Conservation (phyloP, 208 protist genomes). For the Leptomonas pyrrhocoris region DNA sequence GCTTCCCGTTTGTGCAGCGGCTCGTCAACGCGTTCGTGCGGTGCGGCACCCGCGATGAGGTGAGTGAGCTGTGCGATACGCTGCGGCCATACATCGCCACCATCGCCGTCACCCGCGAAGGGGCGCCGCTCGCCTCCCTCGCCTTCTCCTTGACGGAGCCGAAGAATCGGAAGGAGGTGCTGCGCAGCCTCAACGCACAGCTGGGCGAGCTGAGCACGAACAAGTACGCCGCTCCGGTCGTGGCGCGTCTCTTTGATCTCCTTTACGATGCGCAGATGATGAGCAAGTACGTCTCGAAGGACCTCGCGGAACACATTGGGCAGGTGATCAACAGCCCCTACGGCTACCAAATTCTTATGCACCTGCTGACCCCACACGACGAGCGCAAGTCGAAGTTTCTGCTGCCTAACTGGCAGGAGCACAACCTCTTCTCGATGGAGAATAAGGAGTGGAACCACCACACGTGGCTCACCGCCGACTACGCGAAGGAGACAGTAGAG, state of each 20-base stretch:
- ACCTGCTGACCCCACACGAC: conserved; percentile 78
- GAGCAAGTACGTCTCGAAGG: conserved; percentile 79
- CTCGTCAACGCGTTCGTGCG: conserved; percentile 72
- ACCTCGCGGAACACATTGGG: conserved; percentile 63
- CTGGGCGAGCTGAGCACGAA: conserved; percentile 69
- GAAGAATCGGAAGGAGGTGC: conserved; percentile 82
- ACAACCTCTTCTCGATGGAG: conserved; percentile 84
- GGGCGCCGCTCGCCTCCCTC: conserved; percentile 77
- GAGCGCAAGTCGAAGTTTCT: conserved; percentile 74
- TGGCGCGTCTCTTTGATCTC: conserved; percentile 87
- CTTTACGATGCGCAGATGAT: conserved; percentile 88
- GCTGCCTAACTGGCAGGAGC: conserved; percentile 80
- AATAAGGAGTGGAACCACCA: conserved; percentile 87
- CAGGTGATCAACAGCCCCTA: conserved; percentile 86
- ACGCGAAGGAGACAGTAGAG: conserved; percentile 75
- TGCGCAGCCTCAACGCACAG: conserved; percentile 67
- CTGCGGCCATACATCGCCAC: conserved; percentile 73
- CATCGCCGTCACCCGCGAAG: conserved; percentile 73
- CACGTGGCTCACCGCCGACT: conserved; percentile 84
- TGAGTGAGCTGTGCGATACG: conserved; percentile 87
- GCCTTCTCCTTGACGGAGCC: conserved; percentile 82
- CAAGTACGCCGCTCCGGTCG: conserved; percentile 87
- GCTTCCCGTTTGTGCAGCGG: conserved; percentile 86
- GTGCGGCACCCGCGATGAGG: conserved; percentile 77
- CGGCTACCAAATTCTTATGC: conserved; percentile 84